A percentile compares a stretch with the other conserved stretches of the same genome.
phyloP scores from a whole-genome alignment of 805 yeast genomes.

The Saccharomycopsis oosterbeekiorum region DNA sequence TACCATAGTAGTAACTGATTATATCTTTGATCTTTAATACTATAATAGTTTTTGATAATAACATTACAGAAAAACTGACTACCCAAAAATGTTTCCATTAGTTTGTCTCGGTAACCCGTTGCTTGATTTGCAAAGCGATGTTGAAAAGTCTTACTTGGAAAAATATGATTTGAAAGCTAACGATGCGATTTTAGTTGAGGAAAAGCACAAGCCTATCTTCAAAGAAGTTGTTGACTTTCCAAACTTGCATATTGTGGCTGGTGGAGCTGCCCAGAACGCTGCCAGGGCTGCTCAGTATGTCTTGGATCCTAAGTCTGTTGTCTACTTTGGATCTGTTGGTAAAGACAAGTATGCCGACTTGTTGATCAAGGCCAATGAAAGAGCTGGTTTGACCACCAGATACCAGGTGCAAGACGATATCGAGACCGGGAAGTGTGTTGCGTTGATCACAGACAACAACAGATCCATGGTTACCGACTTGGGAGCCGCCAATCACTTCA shows the following conservation, averaged over 20 bases:
- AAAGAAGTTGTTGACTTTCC: slow-evolving; percentile 59
- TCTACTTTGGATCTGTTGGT: slow-evolving; percentile 95
- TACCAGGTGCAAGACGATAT: slow-evolving; percentile 70
- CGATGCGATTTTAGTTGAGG: slow-evolving; percentile 87
- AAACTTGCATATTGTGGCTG: slow-evolving; percentile 72
- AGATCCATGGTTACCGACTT: slow-evolving; percentile 93
- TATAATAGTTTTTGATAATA: too few relatives aligned
- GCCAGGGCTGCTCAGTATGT: slow-evolving; percentile 97
- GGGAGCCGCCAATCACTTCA: slow-evolving; percentile 97
- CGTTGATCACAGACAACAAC: slow-evolving; percentile 76
- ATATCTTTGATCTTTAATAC: too few relatives aligned
- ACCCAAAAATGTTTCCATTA: slow-evolving; percentile 29
- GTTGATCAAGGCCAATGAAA: slow-evolving; percentile 70
- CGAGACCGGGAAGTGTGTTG: slow-evolving; percentile 98
- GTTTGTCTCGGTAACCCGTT: slow-evolving; percentile 91
- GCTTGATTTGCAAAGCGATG: slow-evolving; percentile 76
- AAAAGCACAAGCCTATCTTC: slow-evolving; percentile 76
- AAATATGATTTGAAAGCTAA: slow-evolving; percentile 82
- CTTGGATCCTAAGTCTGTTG: slow-evolving; percentile 71
- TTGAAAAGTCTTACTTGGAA: slow-evolving; percentile 53
- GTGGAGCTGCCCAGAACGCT: slow-evolving; percentile 99
- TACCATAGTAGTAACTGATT: too few relatives aligned
- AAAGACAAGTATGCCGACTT: slow-evolving; percentile 78
- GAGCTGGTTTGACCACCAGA: slow-evolving; percentile 80
- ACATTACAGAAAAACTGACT: too few relatives aligned